Evolutionary conservation across 2,329 filamentous ascomycete species (phyloP), one percentile per base, ranked within the genome.

Genomic region (Raffaelea deltoideospora): DNA sequence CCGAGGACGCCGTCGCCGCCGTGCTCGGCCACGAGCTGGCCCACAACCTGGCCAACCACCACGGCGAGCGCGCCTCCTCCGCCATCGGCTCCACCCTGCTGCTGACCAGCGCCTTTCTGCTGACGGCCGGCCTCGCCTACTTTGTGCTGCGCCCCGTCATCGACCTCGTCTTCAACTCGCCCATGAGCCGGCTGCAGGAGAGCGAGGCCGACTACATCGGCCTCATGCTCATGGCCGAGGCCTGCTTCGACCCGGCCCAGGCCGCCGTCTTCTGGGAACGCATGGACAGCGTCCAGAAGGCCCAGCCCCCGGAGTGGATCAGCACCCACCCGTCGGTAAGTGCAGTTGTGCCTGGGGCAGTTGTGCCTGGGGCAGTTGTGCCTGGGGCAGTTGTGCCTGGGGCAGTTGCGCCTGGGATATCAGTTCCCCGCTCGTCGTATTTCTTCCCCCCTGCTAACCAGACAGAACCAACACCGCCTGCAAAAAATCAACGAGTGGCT

Each of bases 21-120:
- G 79, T 88, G 3, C 61, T 88, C 13, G 79, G 79, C 13, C 82
- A 87, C 55, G 82, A 87, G 59, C 82, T 87, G 42, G 79, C 80
- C 15, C 82, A 88, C 51, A 80, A 78, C 43, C 65, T 82, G 14
- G 78, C 79, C 0, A 68, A 72, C 39, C 79, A 85, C 50, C 59
- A 67, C 7, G 74, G 67, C 15, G 82, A 88, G 61, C 65, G 71
- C 23, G 59, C 72, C 48, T 72, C 67, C 11, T 60, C 61, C 28
- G 58, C 60, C 33, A 62, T 69, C 42, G 64, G 69, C n/a, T 56
- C 59, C 39, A 69, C 67, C 35, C 54, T 72, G 19, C 54, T 72
- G 22, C 53, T 67, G 10, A 65, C 62, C 19, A 65, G 61, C 33
- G 42, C 67, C 20, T 61, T 72, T 40, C 51, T 69, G 39, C 53